Evolutionary conservation across 805 yeast genomes (phyloP).

Genomic region (Suhomyces xylopsoci): DNA sequence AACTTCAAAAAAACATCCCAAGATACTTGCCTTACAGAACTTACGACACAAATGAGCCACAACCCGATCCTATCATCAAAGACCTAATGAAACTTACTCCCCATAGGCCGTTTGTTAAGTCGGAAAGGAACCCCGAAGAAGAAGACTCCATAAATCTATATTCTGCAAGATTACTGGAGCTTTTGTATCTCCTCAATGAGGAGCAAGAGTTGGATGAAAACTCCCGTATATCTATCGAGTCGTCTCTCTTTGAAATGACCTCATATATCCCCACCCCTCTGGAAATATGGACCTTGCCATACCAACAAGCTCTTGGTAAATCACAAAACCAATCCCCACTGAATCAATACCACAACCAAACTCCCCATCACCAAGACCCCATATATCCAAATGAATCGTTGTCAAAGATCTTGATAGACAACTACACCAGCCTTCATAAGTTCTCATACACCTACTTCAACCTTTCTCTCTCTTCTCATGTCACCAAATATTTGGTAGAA

Average conservation of each 20-base stretch:
- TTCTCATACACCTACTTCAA: slow-evolving; percentile 36
- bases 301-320: background rate
- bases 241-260: slow-evolving; percentile 22
- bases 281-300: slow-evolving; percentile 10
- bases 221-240: slow-evolving; percentile 27
- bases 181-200: slow-evolving; percentile 27
- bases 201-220: slow-evolving; percentile 28
- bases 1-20: slow-evolving; percentile 14
- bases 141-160: slow-evolving; percentile 26
- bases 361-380: background rate
- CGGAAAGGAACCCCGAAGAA: slow-evolving; percentile 1
- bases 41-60: background rate
- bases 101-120: slow-evolving; percentile 14
- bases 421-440: slow-evolving; percentile 27
- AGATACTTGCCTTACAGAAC: slow-evolving; percentile 13
- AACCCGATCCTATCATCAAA: slow-evolving; percentile 28
- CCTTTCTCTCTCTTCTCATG: slow-evolving; percentile 34
- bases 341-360: slow-evolving; percentile 1
- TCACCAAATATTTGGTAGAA: slow-evolving; percentile 40
- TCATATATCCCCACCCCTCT: slow-evolving; percentile 23
- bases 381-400: slow-evolving; percentile 36
- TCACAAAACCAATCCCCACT: slow-evolving; percentile 4
- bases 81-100: slow-evolving; percentile 32
- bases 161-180: slow-evolving; percentile 29
- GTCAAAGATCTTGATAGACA: slow-evolving; percentile 38